These are phyloP conservation scores for Mycena metata DNA, from an alignment of 768 basidiomycete species.

Conservation along the genomic window DNA sequence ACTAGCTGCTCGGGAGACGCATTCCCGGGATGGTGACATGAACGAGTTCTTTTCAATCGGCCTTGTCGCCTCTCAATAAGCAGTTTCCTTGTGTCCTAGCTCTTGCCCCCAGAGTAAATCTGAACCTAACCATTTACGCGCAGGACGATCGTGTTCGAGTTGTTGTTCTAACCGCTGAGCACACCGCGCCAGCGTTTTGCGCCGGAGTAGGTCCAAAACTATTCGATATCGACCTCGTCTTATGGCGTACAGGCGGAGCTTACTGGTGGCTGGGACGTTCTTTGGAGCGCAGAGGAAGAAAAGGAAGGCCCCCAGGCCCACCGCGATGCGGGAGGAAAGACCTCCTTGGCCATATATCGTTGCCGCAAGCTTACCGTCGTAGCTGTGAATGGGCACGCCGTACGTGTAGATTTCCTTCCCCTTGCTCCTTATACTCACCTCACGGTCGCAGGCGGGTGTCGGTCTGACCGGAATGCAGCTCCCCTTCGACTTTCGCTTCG, in stretches of 20 bases:
- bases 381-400: slow-evolving; percentile 66
- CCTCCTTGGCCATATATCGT: slow-evolving; percentile 61
- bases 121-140: no score
- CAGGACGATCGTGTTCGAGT: slow-evolving; percentile 65
- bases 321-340: slow-evolving; percentile 63
- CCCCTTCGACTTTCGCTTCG: slow-evolving; percentile 66
- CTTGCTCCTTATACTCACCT: slow-evolving; percentile 3
- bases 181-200: slow-evolving; percentile 65
- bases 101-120: no score
- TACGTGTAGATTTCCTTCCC: slow-evolving; percentile 41
- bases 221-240: not conserved
- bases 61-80: no score
- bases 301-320: slow-evolving; percentile 65
- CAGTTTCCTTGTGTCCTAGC: no score
- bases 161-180: slow-evolving; percentile 66
- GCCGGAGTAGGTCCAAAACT: slow-evolving; percentile 59
- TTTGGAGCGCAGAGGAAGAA: slow-evolving; percentile 57
- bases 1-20: no score
- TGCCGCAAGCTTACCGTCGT: slow-evolving; percentile 69
- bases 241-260: slow-evolving; percentile 59
- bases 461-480: slow-evolving; percentile 65
- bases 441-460: slow-evolving; percentile 55
- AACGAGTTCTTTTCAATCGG: no score
- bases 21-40: no score
- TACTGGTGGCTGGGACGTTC: slow-evolving; percentile 59